Evolutionary conservation across 164 flowering plant genomes (phyloP).

Genomic region (Litsea cubeba): DNA sequence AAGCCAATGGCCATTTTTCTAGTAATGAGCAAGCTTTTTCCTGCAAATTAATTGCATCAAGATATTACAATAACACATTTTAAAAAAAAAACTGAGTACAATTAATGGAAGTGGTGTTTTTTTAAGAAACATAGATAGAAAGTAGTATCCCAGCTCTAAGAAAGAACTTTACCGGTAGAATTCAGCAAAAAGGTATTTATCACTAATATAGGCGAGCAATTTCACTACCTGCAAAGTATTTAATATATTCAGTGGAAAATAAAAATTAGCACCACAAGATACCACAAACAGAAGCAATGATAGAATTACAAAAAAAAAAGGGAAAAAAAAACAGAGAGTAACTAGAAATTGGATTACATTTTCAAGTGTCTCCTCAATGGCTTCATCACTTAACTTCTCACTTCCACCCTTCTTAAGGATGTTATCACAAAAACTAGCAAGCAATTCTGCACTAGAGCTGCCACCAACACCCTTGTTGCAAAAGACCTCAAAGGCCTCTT

Average conservation of each 20-base stretch:
- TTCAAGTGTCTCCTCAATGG: too few relatives aligned
- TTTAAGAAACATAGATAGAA: too few relatives aligned
- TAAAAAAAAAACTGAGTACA: background rate
- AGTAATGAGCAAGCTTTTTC: conserved; percentile 89
- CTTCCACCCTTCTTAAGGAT: too few relatives aligned
- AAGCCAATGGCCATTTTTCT: too few relatives aligned
- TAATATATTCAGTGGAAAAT: conserved; percentile 6
- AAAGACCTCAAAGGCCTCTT: too few relatives aligned
- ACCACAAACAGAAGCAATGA: background rate
- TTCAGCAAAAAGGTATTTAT: conserved; percentile 92
- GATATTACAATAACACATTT: conserved; percentile 1
- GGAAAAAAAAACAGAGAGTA: conserved; percentile 1
- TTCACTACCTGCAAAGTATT: conserved; percentile 62
- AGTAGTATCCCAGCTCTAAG: background rate
- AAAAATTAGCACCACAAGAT: background rate
- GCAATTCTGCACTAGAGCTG: too few relatives aligned
- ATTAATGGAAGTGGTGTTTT: background rate
- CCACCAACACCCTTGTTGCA: too few relatives aligned
- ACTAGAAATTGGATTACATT: conserved; percentile 29
- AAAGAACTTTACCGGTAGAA: conserved; percentile 59
- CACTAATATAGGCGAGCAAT: conserved; percentile 90
- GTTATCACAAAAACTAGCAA: too few relatives aligned
- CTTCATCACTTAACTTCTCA: too few relatives aligned
- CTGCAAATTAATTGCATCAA: conserved; percentile 30
- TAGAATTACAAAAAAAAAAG: too few relatives aligned